Base-by-base conservation (phyloP, 1,284 basidiomycete species). In the Malassezia restricta region DNA sequence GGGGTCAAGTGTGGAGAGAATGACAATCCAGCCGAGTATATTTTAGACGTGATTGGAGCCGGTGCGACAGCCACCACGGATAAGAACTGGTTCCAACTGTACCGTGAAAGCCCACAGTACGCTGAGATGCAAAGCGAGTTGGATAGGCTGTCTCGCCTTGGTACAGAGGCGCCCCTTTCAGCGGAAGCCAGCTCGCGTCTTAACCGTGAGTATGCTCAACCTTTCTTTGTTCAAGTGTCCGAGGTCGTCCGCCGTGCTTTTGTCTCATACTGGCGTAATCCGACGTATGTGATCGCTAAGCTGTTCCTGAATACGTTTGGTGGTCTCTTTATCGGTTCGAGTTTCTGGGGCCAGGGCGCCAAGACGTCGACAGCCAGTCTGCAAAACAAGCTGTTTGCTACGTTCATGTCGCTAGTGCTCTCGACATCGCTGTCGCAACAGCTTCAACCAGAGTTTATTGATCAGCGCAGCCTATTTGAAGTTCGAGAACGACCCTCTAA, bases 311-410 rank as follows among this genome's bases (percentile, higher is more conserved):
- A 74, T 56, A 54, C 74, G n/a, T 54, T 74, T 38, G 62, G 63
- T 5, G 74, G 80, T 8, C 75, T 86, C 0, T 80, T 86, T 61
- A 81, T 83, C 48, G 82, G 81, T 9, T 64, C 61, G 14, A 60
- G 57, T 32, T 68, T 68, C 65, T 68, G 57, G 58, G 50, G 47
- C 11, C 66, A 68, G 39, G 66, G 66, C 3, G 11, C 48, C 2
- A 53, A 51, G 6, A 27, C 49, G 12, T 58, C 60, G 5, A 46
- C 47, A 6, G 62, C 61, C 8, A 60, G 58, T 14, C 59, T 68
- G 28, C 86, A 88, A 72, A 85, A 86, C 74, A 85, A 87, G 73
- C 79, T 89, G 39, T 89, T 89, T 67, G 68, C 73, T 17, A 70
- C 73, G 42, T 76, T 77, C 61, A 76, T 76, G 74, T 68, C 63